Evolutionary conservation across 169 alveolate genomes (phyloP).

Genomic region (Plasmodium sp.): DNA sequence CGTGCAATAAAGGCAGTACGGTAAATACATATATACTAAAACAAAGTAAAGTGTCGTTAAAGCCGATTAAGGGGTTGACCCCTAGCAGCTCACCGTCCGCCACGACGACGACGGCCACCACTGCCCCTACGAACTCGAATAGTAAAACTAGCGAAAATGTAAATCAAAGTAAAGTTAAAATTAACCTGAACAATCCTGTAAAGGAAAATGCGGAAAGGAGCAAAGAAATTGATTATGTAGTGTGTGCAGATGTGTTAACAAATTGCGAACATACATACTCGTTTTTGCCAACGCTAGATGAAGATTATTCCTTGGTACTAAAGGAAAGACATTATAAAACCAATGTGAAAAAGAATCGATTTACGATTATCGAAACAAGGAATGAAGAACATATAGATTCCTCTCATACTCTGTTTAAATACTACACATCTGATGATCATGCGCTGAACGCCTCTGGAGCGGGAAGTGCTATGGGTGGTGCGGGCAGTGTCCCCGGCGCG

Average conservation of each 20-base stretch:
- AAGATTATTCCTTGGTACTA: constrained; percentile 65
- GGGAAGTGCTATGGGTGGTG: not conserved
- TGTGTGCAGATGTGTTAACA: constrained; percentile 56
- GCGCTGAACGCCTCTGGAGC: not conserved
- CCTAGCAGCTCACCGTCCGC: not conserved
- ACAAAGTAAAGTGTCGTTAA: constrained; percentile 26
- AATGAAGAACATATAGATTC: constrained; percentile 72
- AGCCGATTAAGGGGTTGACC: constrained; percentile 4
- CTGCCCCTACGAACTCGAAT: constrained; percentile 1
- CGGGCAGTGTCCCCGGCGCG: not conserved
- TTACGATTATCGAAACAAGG: constrained; percentile 68
- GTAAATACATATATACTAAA: constrained; percentile 62
- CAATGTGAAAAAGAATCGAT: constrained; percentile 62
- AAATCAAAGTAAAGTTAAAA: constrained; percentile 31
- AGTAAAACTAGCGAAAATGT: constrained; percentile 14
- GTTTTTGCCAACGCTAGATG: constrained; percentile 60
- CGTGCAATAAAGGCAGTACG: constrained; percentile 60
- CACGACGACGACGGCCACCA: not conserved
- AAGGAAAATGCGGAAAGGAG: constrained; percentile 15
- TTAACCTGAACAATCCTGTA: constrained; percentile 17
- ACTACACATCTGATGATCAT: constrained; percentile 39
- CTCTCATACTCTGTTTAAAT: constrained; percentile 62
- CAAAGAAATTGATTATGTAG: constrained; percentile 61
- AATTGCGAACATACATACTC: constrained; percentile 54
- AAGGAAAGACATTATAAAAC: constrained; percentile 70